Base-by-base conservation (phyloP, 1,139 yeast genomes). In the Pichia sp. region DNA sequence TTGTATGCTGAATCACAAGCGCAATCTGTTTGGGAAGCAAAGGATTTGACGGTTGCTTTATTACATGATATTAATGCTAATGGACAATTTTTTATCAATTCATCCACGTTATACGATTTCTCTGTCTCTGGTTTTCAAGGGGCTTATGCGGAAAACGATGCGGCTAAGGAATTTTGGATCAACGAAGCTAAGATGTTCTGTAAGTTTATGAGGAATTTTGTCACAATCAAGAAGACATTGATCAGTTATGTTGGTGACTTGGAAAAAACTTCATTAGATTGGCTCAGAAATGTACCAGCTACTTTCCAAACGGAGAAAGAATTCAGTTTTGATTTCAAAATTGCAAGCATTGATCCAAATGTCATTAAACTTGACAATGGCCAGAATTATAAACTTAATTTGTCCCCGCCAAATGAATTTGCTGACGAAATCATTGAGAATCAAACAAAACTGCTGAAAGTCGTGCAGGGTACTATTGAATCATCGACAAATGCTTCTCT, bases 11-110 rank as follows among this genome's bases (percentile, higher is more conserved):
- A 63, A 24, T 38, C 44, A 0, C 48, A 46, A 3, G 43, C 44
- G 4, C 53, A 66, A 1, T 59, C 72, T 1, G 63, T 67, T 61
- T 66, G 66, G n/a, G 78, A 72, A 42, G 63, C 67, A 11, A 57
- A 71, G 0, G 50, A 50, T 1, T 49, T 66, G 24, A 59, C 74
- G 3, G 57, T 58, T 29, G 36, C 45, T 0, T 45, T 77, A 32
- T 66, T 70, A 39, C 46, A 50, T 10, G 56, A 67, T 37, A 42
- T 66, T 18, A 35, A 44, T 0, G 29, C 33, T 0, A 27, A 62
- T 5, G 56, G 58, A 0, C 52, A 60, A 17, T 69, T 70, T 55
- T 44, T 73, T 3, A 42, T 73, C 27, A 63, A 61, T 41, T 71
- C 71, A 0, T 45, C 55, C 4, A 56, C 62, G 2, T 57, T 60